These are phyloP conservation scores for Quercus alba DNA, from an alignment of 306 rosid genomes.

Conservation along the genomic window DNA sequence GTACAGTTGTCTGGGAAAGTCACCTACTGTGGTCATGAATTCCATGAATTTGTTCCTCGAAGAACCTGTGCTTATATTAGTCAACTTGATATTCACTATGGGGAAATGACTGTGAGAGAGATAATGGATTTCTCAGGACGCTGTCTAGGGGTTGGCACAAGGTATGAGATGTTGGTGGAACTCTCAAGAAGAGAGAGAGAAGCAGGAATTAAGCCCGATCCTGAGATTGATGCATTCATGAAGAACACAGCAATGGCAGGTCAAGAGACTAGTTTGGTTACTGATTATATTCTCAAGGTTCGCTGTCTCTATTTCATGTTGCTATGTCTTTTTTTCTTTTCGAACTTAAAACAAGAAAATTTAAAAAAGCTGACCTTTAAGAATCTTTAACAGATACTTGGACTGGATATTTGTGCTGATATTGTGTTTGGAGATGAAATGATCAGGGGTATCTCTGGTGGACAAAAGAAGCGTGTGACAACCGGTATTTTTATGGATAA, in stretches of 20 bases:
- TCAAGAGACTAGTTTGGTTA: conserved; percentile 57
- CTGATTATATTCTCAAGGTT: conserved; percentile 57
- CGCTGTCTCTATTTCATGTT: not conserved
- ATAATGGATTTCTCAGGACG: conserved; percentile 71
- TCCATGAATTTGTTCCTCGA: conserved; percentile 56
- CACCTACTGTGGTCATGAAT: conserved; percentile 79
- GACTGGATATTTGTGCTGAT: conserved; percentile 58
- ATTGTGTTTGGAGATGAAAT: conserved; percentile 50
- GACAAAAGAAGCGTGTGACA: conserved; percentile 59
- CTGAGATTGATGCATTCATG: conserved; percentile 75
- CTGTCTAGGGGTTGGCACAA: conserved; percentile 68
- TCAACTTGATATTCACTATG: conserved; percentile 49
- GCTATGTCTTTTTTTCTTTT: not conserved
- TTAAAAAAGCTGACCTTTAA: not conserved
- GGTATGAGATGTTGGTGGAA: conserved; percentile 60
- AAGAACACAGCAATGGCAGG: conserved; percentile 62
- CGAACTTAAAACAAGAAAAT: not conserved
- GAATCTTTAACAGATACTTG: conserved; percentile 39
- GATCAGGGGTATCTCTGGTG: conserved; percentile 64
- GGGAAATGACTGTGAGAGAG: conserved; percentile 80
- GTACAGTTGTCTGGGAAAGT: conserved; percentile 62
- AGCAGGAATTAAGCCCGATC: conserved; percentile 68
- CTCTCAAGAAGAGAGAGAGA: conserved; percentile 63
- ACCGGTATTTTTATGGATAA: conserved; percentile 28
- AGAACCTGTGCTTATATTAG: conserved; percentile 45